A percentile compares a stretch with the other conserved stretches of the same genome.
phyloP scores from a whole-genome alignment of 2,329 filamentous ascomycete species.

The Colletotrichum coccodes region DNA sequence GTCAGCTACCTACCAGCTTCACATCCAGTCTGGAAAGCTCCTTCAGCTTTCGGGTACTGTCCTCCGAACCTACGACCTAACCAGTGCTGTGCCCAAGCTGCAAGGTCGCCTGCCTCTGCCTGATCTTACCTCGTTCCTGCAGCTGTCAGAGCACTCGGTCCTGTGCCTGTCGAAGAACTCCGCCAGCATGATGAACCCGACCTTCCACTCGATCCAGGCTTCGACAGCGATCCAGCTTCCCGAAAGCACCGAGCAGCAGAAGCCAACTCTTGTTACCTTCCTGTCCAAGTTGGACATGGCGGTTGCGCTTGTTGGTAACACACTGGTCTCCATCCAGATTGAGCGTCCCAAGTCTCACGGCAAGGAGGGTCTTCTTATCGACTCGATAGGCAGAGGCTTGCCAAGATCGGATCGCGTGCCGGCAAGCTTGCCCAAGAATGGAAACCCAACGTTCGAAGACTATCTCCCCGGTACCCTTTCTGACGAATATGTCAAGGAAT shows the following conservation, averaged over 20 bases:
- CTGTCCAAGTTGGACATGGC: slow-evolving; percentile 74
- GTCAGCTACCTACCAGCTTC: slow-evolving; percentile 60
- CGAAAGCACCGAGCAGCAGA: slow-evolving; percentile 44
- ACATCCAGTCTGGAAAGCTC: slow-evolving; percentile 71
- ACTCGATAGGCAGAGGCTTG: slow-evolving; percentile 76
- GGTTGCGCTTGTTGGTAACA: slow-evolving; percentile 70
- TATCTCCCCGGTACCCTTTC: slow-evolving; percentile 62
- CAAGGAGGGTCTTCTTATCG: slow-evolving; percentile 73
- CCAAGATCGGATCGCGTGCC: slow-evolving; percentile 27
- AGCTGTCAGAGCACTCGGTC: slow-evolving; percentile 73
- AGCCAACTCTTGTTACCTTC: slow-evolving; percentile 63
- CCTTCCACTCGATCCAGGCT: slow-evolving; percentile 71
- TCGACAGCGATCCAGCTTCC: slow-evolving; percentile 56
- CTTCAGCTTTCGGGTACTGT: slow-evolving; percentile 65
- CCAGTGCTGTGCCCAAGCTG: slow-evolving; percentile 68
- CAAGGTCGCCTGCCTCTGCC: slow-evolving; percentile 63
- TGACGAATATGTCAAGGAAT: slow-evolving; percentile 58
- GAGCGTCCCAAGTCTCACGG: slow-evolving; percentile 67
- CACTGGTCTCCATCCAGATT: slow-evolving; percentile 76
- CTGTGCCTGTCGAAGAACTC: slow-evolving; percentile 67
- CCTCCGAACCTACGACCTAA: slow-evolving; percentile 72
- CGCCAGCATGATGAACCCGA: slow-evolving; percentile 75
- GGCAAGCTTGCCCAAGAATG: slow-evolving; percentile 21
- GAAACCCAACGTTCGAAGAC: slow-evolving; percentile 34
- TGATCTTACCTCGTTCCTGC: slow-evolving; percentile 69